Evolutionary conservation across 2,329 filamentous ascomycete species (phyloP).

Genomic region (Cercospora sojina): DNA sequence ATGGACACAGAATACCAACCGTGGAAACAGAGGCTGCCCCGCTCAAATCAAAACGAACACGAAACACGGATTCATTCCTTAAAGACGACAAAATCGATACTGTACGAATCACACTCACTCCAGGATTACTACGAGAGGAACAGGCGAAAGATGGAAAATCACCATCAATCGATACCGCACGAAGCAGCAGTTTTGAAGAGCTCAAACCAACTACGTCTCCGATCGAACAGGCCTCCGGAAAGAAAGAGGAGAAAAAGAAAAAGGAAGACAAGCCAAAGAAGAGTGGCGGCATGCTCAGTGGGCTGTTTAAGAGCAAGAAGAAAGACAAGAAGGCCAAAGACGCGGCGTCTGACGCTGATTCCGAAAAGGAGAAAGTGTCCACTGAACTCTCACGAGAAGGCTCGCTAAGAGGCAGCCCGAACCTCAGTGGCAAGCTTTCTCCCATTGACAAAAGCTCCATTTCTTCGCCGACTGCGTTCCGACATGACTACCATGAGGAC

Average conservation of each 20-base stretch:
- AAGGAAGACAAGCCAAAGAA: constrained; percentile 73
- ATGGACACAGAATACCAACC: constrained; percentile 25
- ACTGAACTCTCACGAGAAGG: constrained; percentile 29
- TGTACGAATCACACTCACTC: constrained; percentile 94
- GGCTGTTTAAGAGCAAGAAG: constrained; percentile 65
- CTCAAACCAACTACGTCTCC: constrained; percentile 66
- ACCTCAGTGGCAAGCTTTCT: constrained; percentile 26
- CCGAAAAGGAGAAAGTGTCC: constrained; percentile 37
- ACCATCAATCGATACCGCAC: constrained; percentile 40
- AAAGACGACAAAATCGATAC: constrained; percentile 94
- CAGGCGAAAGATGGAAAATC: constrained; percentile 43
- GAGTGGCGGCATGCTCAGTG: constrained; percentile 70
- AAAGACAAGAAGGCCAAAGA: constrained; percentile 62
- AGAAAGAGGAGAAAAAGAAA: constrained; percentile 74
- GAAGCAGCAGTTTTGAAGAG: constrained; percentile 69
- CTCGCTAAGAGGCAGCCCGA: constrained; percentile 26
- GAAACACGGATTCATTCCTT: constrained; percentile 96
- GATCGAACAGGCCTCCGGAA: constrained; percentile 62
- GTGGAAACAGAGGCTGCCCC: constrained; percentile 38
- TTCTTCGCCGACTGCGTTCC: constrained; percentile 3
- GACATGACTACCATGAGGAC: constrained; percentile 13
- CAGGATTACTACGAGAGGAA: constrained; percentile 86
- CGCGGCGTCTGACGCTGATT: constrained; percentile 32
- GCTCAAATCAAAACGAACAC: constrained; percentile 72
- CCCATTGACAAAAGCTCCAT: constrained; percentile 26